Evolutionary conservation across 768 basidiomycete species (phyloP).

Genomic region (Lyophyllum semitale): DNA sequence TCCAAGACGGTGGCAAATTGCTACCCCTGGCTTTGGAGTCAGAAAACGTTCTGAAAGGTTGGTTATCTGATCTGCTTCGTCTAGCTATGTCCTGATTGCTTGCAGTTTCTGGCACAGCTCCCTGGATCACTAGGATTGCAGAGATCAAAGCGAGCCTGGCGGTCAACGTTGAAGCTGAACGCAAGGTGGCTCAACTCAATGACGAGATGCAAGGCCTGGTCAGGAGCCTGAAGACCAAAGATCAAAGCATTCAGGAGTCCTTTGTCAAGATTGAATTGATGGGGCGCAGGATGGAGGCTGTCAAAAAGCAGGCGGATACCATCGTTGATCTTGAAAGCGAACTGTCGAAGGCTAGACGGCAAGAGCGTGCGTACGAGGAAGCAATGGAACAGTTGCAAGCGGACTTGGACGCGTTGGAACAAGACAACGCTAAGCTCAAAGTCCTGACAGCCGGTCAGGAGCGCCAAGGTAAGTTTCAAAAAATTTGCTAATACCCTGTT

Average conservation of each 20-base stretch:
- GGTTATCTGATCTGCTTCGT: slow-evolving; percentile 21
- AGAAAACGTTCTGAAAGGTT: slow-evolving; percentile 81
- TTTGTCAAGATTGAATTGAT: slow-evolving; percentile 93
- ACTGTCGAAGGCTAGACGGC: slow-evolving; percentile 78
- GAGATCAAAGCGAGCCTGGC: slow-evolving; percentile 83
- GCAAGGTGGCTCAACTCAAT: slow-evolving; percentile 79
- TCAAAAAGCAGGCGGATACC: slow-evolving; percentile 86
- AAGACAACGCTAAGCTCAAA: slow-evolving; percentile 87
- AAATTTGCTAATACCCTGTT: neutral
- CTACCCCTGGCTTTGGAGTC: slow-evolving; percentile 72
- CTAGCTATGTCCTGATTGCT: slow-evolving; percentile 1
- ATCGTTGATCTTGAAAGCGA: slow-evolving; percentile 82
- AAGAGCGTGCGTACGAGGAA: slow-evolving; percentile 89
- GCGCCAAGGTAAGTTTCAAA: slow-evolving; percentile 57
- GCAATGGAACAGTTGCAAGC: slow-evolving; percentile 91
- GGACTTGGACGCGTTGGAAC: slow-evolving; percentile 84
- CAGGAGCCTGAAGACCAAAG: slow-evolving; percentile 83
- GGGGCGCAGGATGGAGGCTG: slow-evolving; percentile 89
- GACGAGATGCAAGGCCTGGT: slow-evolving; percentile 90
- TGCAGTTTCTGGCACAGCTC: slow-evolving; percentile 71
- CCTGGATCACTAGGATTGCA: slow-evolving; percentile 83
- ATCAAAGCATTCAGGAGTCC: slow-evolving; percentile 87
- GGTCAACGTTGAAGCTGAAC: slow-evolving; percentile 90
- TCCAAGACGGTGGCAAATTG: slow-evolving; percentile 69
- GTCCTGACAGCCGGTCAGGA: slow-evolving; percentile 64